These are phyloP conservation scores for Physcia stellaris DNA, from an alignment of 495 filamentous ascomycete species.

Conservation along the genomic window DNA sequence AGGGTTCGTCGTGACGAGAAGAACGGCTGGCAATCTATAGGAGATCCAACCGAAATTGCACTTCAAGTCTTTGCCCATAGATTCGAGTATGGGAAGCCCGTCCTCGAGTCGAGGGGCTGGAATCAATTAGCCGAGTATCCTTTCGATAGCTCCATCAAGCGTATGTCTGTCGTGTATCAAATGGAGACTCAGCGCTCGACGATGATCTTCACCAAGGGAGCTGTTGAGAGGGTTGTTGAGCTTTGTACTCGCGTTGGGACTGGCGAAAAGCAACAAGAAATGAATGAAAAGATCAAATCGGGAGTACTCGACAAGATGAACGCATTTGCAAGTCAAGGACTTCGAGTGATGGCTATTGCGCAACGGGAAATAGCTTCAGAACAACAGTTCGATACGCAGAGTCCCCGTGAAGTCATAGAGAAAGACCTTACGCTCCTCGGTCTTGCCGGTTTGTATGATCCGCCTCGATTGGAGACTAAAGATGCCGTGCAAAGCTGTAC, in stretches of 20 bases:
- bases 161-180: slow-evolving; percentile 65
- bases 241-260: slow-evolving; percentile 40
- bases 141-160: slow-evolving; percentile 71
- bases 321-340: slow-evolving; percentile 57
- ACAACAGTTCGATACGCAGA: slow-evolving; percentile 16
- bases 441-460: slow-evolving; percentile 48
- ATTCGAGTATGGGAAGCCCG: slow-evolving; percentile 48
- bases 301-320: slow-evolving; percentile 51
- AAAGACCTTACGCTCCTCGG: slow-evolving; percentile 41
- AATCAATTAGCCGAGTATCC: slow-evolving; percentile 60
- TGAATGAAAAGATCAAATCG: slow-evolving; percentile 46
- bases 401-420: slow-evolving; percentile 32
- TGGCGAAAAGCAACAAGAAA: slow-evolving; percentile 32
- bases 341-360: slow-evolving; percentile 67
- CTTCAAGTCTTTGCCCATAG: slow-evolving; percentile 66
- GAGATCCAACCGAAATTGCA: slow-evolving; percentile 76
- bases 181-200: slow-evolving; percentile 20
- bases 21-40: slow-evolving; percentile 53
- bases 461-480: slow-evolving; percentile 34
- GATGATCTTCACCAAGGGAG: slow-evolving; percentile 54
- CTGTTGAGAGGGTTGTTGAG: slow-evolving; percentile 48
- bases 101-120: slow-evolving; percentile 40
- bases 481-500: slow-evolving; percentile 51
- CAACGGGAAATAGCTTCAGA: slow-evolving; percentile 25
- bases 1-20: slow-evolving; percentile 45